Evolutionary conservation across 1,139 yeast species (phyloP).

Genomic region (Suhomyces maxii): DNA sequence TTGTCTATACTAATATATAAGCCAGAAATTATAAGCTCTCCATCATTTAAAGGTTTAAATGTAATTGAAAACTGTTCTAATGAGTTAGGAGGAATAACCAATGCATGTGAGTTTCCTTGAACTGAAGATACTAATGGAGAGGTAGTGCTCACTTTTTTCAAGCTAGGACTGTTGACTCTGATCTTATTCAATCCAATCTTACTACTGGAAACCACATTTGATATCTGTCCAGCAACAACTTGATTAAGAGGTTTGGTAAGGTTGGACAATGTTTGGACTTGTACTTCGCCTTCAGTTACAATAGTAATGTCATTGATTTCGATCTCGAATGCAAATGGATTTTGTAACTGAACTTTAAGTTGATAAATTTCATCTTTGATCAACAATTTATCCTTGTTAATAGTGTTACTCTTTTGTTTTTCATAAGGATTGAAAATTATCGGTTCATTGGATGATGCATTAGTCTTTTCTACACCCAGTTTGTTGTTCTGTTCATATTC

Average conservation of each 20-base stretch:
- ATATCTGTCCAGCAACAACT: background rate
- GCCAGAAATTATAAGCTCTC: conserved; percentile 34
- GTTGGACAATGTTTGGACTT: conserved; percentile 30
- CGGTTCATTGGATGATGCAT: conserved; percentile 4
- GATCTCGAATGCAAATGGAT: conserved; percentile 78
- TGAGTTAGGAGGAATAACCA: conserved; percentile 30
- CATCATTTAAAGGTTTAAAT: conserved; percentile 35
- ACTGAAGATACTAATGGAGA: conserved; percentile 4
- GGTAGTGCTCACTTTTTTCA: background rate
- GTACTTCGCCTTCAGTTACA: conserved; percentile 30
- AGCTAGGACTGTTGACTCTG: background rate
- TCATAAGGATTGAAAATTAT: conserved; percentile 39
- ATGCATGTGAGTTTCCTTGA: background rate
- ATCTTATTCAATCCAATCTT: conserved; percentile 1
- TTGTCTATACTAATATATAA: conserved; percentile 29
- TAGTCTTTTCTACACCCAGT: conserved; percentile 11
- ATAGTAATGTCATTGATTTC: conserved; percentile 57
- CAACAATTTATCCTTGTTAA: conserved; percentile 36
- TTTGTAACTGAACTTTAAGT: conserved; percentile 61
- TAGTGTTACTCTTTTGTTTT: conserved; percentile 14
- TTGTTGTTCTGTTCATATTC: conserved; percentile 24
- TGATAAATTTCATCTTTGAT: conserved; percentile 59
- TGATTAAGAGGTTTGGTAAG: conserved; percentile 8
- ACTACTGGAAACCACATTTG: background rate
- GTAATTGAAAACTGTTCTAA: conserved; percentile 34